Evolutionary conservation across 2,329 filamentous ascomycete genomes (phyloP).

Genomic region (Claviceps fusiformis): DNA sequence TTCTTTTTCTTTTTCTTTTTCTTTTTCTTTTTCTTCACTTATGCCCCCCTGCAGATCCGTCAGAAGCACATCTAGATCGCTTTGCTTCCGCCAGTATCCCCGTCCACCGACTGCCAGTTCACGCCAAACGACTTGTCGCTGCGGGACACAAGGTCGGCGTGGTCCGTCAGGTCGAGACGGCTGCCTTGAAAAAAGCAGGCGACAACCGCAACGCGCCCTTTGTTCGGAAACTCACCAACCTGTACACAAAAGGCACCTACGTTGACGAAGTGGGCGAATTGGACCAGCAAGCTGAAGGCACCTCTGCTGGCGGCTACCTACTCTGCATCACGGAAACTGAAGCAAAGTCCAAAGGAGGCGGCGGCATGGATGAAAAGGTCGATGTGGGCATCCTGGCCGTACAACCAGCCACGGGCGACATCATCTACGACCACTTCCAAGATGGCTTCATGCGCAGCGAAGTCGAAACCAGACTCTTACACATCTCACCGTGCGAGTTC

Average conservation of each 20-base stretch:
- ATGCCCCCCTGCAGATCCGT: slow-evolving; percentile 42
- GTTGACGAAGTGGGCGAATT: slow-evolving; percentile 84
- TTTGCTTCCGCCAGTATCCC: slow-evolving; percentile 96
- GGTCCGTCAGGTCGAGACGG: slow-evolving; percentile 87
- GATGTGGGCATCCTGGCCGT: slow-evolving; percentile 86
- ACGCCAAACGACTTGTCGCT: slow-evolving; percentile 82
- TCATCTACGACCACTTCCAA: slow-evolving; percentile 91
- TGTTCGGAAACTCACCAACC: slow-evolving; percentile 79
- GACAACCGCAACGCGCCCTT: slow-evolving; percentile 92
- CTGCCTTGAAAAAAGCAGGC: slow-evolving; percentile 85
- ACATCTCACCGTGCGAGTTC: slow-evolving; percentile 93
- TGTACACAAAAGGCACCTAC: slow-evolving; percentile 97
- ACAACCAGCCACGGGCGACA: slow-evolving; percentile 88
- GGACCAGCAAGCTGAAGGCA: slow-evolving; percentile 33
- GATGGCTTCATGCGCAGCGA: slow-evolving; percentile 97
- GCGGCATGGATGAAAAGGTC: slow-evolving; percentile 84
- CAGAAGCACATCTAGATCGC: slow-evolving; percentile 79
- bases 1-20: not conserved
- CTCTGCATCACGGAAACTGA: slow-evolving; percentile 86
- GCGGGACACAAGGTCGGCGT: slow-evolving; percentile 95
- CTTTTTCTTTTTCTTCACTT: too few relatives aligned
- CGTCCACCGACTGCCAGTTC: slow-evolving; percentile 78
- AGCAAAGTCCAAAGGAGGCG: slow-evolving; percentile 40
- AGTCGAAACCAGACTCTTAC: slow-evolving; percentile 85
- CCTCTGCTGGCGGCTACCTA: slow-evolving; percentile 66